Evolutionary conservation across 108 stramenopile genomes (phyloP).

Genomic region (Nitzschia sp.): DNA sequence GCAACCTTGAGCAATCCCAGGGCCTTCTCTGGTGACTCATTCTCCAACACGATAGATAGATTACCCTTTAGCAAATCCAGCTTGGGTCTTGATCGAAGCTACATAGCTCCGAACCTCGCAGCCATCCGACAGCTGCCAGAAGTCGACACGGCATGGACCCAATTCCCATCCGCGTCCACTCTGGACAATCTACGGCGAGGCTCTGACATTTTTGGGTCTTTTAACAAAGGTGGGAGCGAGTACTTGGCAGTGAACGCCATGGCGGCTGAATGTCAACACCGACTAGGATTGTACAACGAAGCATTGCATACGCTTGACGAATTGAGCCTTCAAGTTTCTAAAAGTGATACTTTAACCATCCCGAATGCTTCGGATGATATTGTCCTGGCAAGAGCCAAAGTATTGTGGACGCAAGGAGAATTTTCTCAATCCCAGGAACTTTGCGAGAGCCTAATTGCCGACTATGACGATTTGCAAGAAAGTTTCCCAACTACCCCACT

Average conservation of each 20-base stretch:
- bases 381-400: slow-evolving; percentile 40
- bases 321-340: slow-evolving; percentile 7
- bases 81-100: slow-evolving; percentile 26
- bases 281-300: slow-evolving; percentile 25
- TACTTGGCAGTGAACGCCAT: slow-evolving; percentile 42
- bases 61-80: slow-evolving; percentile 13
- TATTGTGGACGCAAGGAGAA: slow-evolving; percentile 40
- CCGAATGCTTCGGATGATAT: slow-evolving; percentile 19
- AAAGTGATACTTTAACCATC: neutral
- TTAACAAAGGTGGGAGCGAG: slow-evolving; percentile 35
- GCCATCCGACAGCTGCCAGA: slow-evolving; percentile 50
- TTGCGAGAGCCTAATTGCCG: slow-evolving; percentile 31
- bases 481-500: slow-evolving; percentile 28
- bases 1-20: too few relatives aligned
- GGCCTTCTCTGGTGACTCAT: too few relatives aligned
- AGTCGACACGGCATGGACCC: slow-evolving; percentile 22
- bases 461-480: slow-evolving; percentile 30
- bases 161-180: slow-evolving; percentile 31
- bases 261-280: slow-evolving; percentile 48
- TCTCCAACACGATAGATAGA: too few relatives aligned
- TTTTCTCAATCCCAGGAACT: slow-evolving; percentile 21
- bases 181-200: slow-evolving; percentile 62
- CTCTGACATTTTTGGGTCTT: slow-evolving; percentile 44
- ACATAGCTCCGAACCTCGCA: slow-evolving; percentile 21
- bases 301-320: slow-evolving; percentile 24